Evolutionary conservation across 2,329 filamentous ascomycete species (phyloP).

Genomic region (Fusarium kyushuense): DNA sequence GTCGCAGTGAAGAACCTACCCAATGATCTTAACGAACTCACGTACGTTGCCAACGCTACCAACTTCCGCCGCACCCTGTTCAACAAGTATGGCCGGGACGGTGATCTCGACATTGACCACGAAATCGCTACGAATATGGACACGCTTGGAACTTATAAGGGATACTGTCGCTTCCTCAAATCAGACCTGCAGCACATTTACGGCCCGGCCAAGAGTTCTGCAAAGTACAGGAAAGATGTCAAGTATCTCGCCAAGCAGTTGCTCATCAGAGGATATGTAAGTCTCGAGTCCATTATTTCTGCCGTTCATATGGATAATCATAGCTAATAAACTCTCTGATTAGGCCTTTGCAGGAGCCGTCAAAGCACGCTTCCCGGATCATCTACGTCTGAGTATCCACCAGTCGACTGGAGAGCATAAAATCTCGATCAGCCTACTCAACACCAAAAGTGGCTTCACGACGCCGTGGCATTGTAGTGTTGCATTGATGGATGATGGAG

Average conservation of each 20-base stretch:
- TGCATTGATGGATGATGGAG: not conserved
- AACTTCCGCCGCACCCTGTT: not conserved
- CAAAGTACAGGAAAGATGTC: slow-evolving; percentile 42
- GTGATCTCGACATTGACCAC: not conserved
- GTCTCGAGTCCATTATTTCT: not conserved
- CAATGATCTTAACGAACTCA: not conserved
- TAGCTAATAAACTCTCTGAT: not conserved
- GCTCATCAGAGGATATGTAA: slow-evolving; percentile 48
- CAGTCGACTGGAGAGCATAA: slow-evolving; percentile 47
- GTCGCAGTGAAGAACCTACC: not conserved
- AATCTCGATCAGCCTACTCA: slow-evolving; percentile 48
- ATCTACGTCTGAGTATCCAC: slow-evolving; percentile 50
- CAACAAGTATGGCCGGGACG: not conserved
- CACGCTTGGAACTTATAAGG: not conserved
- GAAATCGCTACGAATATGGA: not conserved
- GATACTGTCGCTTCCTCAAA: not conserved
- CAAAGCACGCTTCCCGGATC: slow-evolving; percentile 42
- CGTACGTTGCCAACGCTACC: not conserved
- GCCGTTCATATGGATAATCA: too few relatives aligned
- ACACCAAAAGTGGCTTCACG: slow-evolving; percentile 49
- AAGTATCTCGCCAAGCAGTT: slow-evolving; percentile 50
- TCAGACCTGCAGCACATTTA: slow-evolving; percentile 39
- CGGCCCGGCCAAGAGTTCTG: slow-evolving; percentile 33
- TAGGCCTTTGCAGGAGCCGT: slow-evolving; percentile 49
- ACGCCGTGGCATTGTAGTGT: slow-evolving; percentile 50